Conservation (phyloP, 352 stramenopile species). For the Blastocystis sp. region DNA sequence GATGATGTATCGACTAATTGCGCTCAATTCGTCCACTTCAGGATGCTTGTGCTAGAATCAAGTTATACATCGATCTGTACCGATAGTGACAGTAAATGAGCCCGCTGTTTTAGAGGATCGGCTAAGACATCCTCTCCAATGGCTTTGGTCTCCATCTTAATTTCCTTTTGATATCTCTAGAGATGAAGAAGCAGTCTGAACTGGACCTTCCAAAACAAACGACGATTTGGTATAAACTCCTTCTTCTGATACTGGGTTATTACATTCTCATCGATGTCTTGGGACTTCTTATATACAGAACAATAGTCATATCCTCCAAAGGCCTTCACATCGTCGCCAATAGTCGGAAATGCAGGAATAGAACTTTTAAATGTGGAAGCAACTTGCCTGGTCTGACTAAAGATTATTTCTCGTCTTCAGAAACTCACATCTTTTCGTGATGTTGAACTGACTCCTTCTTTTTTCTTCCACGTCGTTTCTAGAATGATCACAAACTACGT, state of each 20-base stretch:
- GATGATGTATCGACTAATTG: constrained; percentile 1
- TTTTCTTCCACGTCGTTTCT: constrained; percentile 48
- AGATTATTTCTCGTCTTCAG: background rate
- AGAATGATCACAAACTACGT: background rate
- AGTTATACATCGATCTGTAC: background rate
- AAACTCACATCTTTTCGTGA: background rate
- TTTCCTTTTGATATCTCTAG: constrained; percentile 52
- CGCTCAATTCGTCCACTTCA: constrained; percentile 12
- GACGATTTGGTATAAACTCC: constrained; percentile 9
- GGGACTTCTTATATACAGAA: constrained; percentile 10
- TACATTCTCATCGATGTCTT: background rate
- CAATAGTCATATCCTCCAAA: constrained; percentile 42
- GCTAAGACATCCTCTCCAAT: background rate
- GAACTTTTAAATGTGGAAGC: constrained; percentile 2
- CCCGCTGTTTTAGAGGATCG: constrained; percentile 1
- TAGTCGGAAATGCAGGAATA: constrained; percentile 11
- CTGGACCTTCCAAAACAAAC: constrained; percentile 45
- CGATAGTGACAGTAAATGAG: background rate
- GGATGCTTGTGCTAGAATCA: constrained; percentile 28
- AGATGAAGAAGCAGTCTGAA: background rate
- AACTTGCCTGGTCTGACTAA: constrained; percentile 1
- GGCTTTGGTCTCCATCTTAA: background rate
- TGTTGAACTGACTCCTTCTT: background rate
- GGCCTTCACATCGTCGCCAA: constrained; percentile 54
- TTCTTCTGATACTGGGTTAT: background rate